These are phyloP conservation scores for Parietichytrium sp. DNA, from an alignment of 108 stramenopile genomes.

Conservation along the genomic window DNA sequence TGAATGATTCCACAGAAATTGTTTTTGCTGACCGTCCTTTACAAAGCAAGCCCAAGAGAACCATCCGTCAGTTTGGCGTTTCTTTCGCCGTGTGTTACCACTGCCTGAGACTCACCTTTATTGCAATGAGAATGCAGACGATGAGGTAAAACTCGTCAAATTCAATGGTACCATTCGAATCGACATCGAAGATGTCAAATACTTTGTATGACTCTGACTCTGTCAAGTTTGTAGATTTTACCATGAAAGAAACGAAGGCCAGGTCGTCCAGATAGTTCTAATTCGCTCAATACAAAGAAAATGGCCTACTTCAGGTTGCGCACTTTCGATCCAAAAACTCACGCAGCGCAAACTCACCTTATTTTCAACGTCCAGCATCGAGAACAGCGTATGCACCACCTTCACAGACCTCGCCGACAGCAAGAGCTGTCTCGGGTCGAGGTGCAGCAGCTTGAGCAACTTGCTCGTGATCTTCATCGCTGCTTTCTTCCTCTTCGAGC, in stretches of 20 bases:
- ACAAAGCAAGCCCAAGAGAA: no score
- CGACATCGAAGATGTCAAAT: slow-evolving; percentile 21
- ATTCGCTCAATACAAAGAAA: no score
- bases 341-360: neutral
- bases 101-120: slow-evolving; percentile 13
- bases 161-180: neutral
- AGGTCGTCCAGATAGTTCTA: slow-evolving; percentile 15
- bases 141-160: slow-evolving; percentile 30
- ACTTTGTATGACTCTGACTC: slow-evolving; percentile 17
- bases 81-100: no score
- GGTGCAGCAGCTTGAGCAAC: neutral
- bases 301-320: neutral
- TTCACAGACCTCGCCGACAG: neutral
- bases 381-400: neutral
- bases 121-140: neutral
- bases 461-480: neutral
- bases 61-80: no score
- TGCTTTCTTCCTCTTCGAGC: neutral
- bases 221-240: neutral
- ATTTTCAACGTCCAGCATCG: neutral
- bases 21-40: slow-evolving; percentile 29
- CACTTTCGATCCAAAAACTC: no score
- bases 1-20: slow-evolving; percentile 26
- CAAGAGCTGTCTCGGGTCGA: slow-evolving; percentile 21
- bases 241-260: slow-evolving; percentile 5